These are phyloP conservation scores for Zygosaccharomyces lentus DNA, from an alignment of 805 yeast species.

Conservation along the genomic window DNA sequence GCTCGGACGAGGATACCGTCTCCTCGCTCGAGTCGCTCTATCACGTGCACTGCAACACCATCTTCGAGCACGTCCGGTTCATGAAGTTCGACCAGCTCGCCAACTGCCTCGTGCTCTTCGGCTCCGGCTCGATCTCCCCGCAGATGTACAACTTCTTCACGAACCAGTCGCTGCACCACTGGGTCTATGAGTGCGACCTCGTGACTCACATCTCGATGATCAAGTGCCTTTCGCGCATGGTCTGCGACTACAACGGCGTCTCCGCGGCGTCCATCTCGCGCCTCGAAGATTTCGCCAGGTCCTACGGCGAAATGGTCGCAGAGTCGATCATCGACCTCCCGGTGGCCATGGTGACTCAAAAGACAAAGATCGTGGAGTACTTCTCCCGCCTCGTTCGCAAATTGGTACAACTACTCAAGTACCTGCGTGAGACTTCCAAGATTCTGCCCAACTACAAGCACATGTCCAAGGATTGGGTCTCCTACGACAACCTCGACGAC, in stretches of 20 bases:
- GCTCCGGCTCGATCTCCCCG: constrained; percentile 49
- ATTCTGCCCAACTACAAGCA: constrained; percentile 35
- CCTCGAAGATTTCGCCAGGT: constrained; percentile 49
- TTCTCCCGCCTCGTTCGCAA: constrained; percentile 52
- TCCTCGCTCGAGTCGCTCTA: constrained; percentile 60
- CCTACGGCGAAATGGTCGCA: constrained; percentile 44
- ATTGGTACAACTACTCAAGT: constrained; percentile 51
- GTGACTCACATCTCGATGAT: constrained; percentile 53
- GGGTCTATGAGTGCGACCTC: constrained; percentile 68
- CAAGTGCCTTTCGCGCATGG: constrained; percentile 57
- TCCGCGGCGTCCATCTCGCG: constrained; percentile 53
- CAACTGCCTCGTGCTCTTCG: constrained; percentile 49
- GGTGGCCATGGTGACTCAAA: constrained; percentile 45
- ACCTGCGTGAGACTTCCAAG: constrained; percentile 44
- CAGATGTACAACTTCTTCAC: constrained; percentile 59
- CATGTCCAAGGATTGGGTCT: constrained; percentile 58
- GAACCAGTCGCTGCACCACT: constrained; percentile 45
- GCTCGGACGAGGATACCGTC: constrained; percentile 52
- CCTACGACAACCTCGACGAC: constrained; percentile 40
- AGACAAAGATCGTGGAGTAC: constrained; percentile 48
- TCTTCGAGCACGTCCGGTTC: constrained; percentile 62
- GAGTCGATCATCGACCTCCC: constrained; percentile 46
- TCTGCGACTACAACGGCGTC: constrained; percentile 47
- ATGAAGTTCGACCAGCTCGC: constrained; percentile 62
- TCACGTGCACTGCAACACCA: constrained; percentile 55